Conservation (phyloP, 2,329 filamentous ascomycete genomes). For the Monilinia laxa region DNA sequence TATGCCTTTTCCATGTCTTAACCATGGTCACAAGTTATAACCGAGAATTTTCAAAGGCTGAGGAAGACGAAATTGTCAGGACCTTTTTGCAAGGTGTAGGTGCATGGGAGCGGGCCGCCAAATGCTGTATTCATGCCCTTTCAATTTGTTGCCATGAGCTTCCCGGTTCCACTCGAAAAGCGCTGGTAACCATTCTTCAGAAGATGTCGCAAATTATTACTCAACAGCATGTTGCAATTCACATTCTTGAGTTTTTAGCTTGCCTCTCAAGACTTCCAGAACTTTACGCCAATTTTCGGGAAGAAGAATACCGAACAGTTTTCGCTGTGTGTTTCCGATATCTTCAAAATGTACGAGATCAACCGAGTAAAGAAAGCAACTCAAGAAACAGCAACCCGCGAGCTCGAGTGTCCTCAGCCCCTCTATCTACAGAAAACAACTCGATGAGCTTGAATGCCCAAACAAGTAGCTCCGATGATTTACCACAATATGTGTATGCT, state of each 20-base stretch:
- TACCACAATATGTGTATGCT: conserved; percentile 91
- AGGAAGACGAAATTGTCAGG: conserved; percentile 86
- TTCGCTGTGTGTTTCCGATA: conserved; percentile 96
- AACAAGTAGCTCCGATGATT: conserved; percentile 61
- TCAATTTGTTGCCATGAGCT: conserved; percentile 95
- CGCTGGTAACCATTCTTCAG: conserved; percentile 79
- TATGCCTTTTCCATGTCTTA: conserved; percentile 83
- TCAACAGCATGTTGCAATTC: conserved; percentile 84
- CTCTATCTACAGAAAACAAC: conserved; percentile 42
- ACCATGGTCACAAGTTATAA: conserved; percentile 91
- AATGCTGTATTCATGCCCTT: conserved; percentile 90
- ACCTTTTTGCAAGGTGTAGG: conserved; percentile 84
- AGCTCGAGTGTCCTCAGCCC: conserved; percentile 32
- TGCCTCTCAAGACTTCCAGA: conserved; percentile 81
- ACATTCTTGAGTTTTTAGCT: conserved; percentile 94
- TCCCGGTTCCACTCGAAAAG: conserved; percentile 81
- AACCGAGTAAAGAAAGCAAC: conserved; percentile 44
- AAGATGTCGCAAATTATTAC: conserved; percentile 97
- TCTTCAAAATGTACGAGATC: conserved; percentile 80
- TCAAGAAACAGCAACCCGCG: conserved; percentile 42
- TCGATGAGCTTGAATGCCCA: conserved; percentile 44
- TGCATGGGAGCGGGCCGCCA: conserved; percentile 81
- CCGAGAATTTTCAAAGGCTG: conserved; percentile 74
- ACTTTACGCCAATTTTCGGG: conserved; percentile 82
- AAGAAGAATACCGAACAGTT: conserved; percentile 89